Conservation (phyloP, 345 rosid species). For the Geranium rotundifolium region DNA sequence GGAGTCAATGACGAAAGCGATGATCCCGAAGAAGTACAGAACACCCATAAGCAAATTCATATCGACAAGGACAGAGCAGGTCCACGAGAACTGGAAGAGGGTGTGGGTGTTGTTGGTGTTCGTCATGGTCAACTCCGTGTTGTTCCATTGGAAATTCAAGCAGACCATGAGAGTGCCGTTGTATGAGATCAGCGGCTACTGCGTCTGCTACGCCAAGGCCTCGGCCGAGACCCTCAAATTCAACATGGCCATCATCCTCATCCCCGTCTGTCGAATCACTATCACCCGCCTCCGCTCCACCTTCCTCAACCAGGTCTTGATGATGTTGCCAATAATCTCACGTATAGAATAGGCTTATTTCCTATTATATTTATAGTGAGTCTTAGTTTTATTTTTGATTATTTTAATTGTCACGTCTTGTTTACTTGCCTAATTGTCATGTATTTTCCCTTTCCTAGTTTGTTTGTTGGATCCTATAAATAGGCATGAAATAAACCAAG, state of each 20-base stretch:
- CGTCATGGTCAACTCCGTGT: conserved; percentile 28
- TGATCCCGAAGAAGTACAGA: conserved; percentile 73
- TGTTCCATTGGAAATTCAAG: conserved; percentile 50
- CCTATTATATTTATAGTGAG: too few species aligned
- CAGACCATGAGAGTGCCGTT: conserved; percentile 20
- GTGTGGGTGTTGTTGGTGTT: conserved; percentile 52
- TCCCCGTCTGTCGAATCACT: conserved; percentile 43
- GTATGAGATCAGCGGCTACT: conserved; percentile 62
- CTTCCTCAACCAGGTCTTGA: too few species aligned
- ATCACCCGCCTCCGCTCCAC: too few species aligned
- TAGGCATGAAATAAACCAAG: too few species aligned
- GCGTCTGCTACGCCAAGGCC: conserved; percentile 78
- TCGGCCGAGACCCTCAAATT: conserved; percentile 78
- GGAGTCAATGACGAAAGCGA: conserved; percentile 47
- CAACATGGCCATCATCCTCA: conserved; percentile 77
- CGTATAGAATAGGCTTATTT: too few species aligned
- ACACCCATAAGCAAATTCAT: conserved; percentile 45
- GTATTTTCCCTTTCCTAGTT: too few species aligned
- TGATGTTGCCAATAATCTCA: too few species aligned
- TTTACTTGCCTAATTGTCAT: too few species aligned
- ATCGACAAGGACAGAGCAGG: conserved; percentile 26
- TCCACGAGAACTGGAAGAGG: conserved; percentile 55
- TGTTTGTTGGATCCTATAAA: too few species aligned
- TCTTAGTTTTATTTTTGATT: too few species aligned
- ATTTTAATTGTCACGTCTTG: too few species aligned